These are phyloP conservation scores for Neofusicoccum cordaticola DNA, from an alignment of 2,329 filamentous ascomycete species.

Conservation along the genomic window DNA sequence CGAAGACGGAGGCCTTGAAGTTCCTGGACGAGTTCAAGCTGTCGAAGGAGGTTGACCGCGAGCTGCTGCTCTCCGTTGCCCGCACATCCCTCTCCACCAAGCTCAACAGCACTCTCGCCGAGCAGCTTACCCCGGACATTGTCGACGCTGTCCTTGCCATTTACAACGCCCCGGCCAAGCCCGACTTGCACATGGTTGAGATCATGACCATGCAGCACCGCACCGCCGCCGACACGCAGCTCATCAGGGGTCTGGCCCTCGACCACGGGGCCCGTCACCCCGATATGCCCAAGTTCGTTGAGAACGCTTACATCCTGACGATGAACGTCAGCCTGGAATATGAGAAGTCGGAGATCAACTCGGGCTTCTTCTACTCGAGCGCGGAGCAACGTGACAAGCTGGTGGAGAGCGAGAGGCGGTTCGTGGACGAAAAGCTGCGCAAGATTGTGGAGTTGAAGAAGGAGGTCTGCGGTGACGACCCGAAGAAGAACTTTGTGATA, in stretches of 20 bases:
- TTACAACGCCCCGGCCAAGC: constrained; percentile 83
- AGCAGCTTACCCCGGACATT: constrained; percentile 89
- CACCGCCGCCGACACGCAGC: constrained; percentile 89
- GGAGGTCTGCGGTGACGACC: constrained; percentile 88
- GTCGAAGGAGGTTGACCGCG: constrained; percentile 80
- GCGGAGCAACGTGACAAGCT: constrained; percentile 97
- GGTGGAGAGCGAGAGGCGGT: constrained; percentile 92
- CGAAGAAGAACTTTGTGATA: constrained; percentile 93
- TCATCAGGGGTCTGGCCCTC: constrained; percentile 87
- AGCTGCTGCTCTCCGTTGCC: constrained; percentile 88
- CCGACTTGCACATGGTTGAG: constrained; percentile 97
- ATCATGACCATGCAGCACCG: constrained; percentile 99
- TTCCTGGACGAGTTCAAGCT: constrained; percentile 96
- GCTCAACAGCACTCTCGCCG: constrained; percentile 82
- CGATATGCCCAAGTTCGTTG: constrained; percentile 94
- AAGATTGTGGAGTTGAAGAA: constrained; percentile 99
- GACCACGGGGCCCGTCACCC: constrained; percentile 96
- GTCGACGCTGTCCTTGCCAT: constrained; percentile 96
- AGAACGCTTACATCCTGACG: constrained; percentile 92
- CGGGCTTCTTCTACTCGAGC: constrained; percentile 96
- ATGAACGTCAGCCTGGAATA: constrained; percentile 97
- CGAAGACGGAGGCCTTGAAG: constrained; percentile 89
- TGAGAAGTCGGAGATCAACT: constrained; percentile 99
- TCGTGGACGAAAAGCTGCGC: constrained; percentile 92
- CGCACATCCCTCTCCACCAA: constrained; percentile 94